These are phyloP conservation scores for Hirschioporus abietinus DNA, from an alignment of 768 basidiomycete genomes.

Conservation along the genomic window DNA sequence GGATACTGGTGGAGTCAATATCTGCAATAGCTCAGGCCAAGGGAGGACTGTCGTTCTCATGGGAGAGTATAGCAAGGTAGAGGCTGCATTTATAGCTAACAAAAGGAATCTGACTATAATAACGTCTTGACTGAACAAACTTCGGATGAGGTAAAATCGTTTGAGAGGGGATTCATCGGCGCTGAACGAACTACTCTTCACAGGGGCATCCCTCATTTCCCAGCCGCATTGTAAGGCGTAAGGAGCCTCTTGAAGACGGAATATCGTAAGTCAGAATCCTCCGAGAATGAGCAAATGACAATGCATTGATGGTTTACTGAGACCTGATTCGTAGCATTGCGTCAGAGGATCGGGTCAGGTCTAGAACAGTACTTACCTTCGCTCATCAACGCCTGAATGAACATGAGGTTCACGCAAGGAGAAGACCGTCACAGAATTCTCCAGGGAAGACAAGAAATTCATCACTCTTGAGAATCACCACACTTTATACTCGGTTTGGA, in stretches of 20 bases:
- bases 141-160: no score
- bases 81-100: neutral
- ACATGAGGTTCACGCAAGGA: neutral
- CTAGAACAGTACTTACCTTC: neutral
- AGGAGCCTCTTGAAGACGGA: neutral
- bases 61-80: neutral
- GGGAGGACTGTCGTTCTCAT: neutral
- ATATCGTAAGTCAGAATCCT: neutral
- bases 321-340: neutral
- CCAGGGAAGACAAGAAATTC: neutral
- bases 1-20: neutral
- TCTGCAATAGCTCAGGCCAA: neutral
- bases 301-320: neutral
- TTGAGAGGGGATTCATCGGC: neutral
- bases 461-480: neutral
- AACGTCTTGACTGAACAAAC: no score
- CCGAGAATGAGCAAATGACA: neutral
- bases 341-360: neutral
- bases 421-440: neutral
- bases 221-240: neutral
- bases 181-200: neutral
- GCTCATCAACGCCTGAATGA: neutral
- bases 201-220: neutral
- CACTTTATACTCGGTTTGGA: neutral
- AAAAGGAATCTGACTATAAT: neutral